A percentile compares a stretch with the other conserved stretches of the same genome.
Evolutionary conservation across 2,329 filamentous ascomycete species (phyloP).

Genomic region (Polychaeton citri): DNA sequence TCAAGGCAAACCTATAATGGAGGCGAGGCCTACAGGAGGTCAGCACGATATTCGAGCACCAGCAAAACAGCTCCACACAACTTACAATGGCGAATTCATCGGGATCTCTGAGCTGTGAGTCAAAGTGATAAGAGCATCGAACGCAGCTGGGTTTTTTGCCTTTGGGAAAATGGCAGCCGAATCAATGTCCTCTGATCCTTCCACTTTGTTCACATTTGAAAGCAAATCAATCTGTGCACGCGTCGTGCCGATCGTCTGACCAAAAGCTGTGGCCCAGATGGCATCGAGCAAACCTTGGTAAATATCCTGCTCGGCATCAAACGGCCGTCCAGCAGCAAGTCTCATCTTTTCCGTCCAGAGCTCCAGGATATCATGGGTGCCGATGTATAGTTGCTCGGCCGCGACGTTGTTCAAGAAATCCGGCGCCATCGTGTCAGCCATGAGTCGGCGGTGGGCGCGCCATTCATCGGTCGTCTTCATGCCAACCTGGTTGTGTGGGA

Average conservation of each 20-base stretch:
- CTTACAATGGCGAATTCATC: slow-evolving; percentile 8
- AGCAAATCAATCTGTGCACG: slow-evolving; percentile 7
- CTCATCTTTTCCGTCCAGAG: slow-evolving; percentile 20
- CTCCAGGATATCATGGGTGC: slow-evolving; percentile 11
- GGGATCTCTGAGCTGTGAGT: slow-evolving; percentile 10
- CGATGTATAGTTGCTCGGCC: slow-evolving; percentile 16
- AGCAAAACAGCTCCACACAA: too few relatives aligned
- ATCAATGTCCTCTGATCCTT: slow-evolving; percentile 2
- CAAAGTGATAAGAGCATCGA: slow-evolving; percentile 11
- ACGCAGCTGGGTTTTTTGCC: slow-evolving; percentile 9
- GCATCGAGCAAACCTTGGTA: slow-evolving; percentile 24
- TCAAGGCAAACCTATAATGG: slow-evolving; percentile 12
- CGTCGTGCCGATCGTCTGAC: slow-evolving; percentile 21
- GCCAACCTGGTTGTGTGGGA: slow-evolving; percentile 13
- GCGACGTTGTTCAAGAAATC: slow-evolving; percentile 17
- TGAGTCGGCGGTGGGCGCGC: slow-evolving; percentile 13
- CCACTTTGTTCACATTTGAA: slow-evolving; percentile 1
- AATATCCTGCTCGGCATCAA: slow-evolving; percentile 23
- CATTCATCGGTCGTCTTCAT: slow-evolving; percentile 14
- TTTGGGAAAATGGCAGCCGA: slow-evolving; percentile 8
- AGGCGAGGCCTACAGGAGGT: slow-evolving; percentile 10
- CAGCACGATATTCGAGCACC: too few relatives aligned
- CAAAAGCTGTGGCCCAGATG: slow-evolving; percentile 27
- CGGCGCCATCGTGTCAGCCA: slow-evolving; percentile 17
- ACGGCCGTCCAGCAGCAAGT: slow-evolving; percentile 19